Evolutionary conservation across 2,329 filamentous ascomycete species (phyloP).

Genomic region (Microsporum canis): DNA sequence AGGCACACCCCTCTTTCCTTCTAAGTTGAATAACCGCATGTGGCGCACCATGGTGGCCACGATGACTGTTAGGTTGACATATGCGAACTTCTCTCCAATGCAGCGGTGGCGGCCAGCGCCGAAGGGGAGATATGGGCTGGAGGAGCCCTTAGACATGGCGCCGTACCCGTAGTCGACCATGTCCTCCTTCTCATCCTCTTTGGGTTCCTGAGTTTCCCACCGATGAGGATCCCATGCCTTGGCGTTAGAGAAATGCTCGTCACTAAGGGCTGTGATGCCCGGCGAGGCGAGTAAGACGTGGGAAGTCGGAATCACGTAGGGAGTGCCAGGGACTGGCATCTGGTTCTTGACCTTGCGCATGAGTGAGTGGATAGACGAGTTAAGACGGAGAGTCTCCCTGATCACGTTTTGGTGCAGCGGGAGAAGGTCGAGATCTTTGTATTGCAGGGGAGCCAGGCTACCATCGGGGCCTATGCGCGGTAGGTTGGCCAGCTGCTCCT

Average conservation of each 20-base stretch:
- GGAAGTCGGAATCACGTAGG: constrained; percentile 64
- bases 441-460: constrained; percentile 40
- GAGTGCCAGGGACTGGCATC: constrained; percentile 41
- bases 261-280: constrained; percentile 47
- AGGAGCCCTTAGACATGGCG: constrained; percentile 48
- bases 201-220: constrained; percentile 35
- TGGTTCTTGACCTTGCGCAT: constrained; percentile 61
- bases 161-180: constrained; percentile 53
- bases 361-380: constrained; percentile 62
- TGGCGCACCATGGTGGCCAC: constrained; percentile 50
- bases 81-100: constrained; percentile 67
- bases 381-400: constrained; percentile 60
- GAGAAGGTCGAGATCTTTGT: constrained; percentile 49
- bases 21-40: constrained; percentile 48
- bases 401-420: constrained; percentile 53
- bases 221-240: constrained; percentile 50
- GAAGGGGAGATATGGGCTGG: constrained; percentile 57
- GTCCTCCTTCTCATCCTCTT: constrained; percentile 39
- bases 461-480: constrained; percentile 22
- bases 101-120: constrained; percentile 62
- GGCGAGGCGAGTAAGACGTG: constrained; percentile 70
- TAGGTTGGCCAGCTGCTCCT: constrained; percentile 51
- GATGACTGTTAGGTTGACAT: constrained; percentile 56
- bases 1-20: constrained; percentile 46
- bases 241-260: constrained; percentile 51